Conservation (phyloP, 1,284 basidiomycete species). For the Coriolopsis trogii region DNA sequence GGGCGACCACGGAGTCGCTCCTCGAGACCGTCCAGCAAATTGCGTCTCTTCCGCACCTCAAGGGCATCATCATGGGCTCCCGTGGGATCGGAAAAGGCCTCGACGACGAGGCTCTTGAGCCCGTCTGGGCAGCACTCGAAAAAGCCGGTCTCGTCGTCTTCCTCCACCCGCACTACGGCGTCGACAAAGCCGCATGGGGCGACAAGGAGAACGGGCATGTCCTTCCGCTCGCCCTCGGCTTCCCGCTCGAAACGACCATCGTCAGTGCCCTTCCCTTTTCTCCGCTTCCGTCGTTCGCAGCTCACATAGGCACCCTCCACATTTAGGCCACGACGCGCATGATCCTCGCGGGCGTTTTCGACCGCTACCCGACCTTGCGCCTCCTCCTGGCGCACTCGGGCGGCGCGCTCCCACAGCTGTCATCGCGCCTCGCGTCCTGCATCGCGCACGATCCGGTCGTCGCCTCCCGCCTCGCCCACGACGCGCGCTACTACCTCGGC, state of each 20-base stretch:
- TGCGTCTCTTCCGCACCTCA: slow-evolving; percentile 64
- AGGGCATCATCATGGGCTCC: slow-evolving; percentile 83
- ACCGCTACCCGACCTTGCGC: slow-evolving; percentile 73
- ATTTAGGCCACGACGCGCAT: slow-evolving; percentile 82
- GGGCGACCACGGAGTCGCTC: slow-evolving; percentile 54
- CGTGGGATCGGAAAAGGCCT: slow-evolving; percentile 77
- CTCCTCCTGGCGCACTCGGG: slow-evolving; percentile 86
- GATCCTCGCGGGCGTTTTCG: slow-evolving; percentile 80
- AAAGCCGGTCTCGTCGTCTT: slow-evolving; percentile 72
- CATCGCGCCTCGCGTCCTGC: slow-evolving; percentile 81
- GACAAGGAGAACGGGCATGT: slow-evolving; percentile 82
- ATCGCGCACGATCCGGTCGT: slow-evolving; percentile 83
- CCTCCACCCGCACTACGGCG: slow-evolving; percentile 83
- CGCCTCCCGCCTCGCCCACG: slow-evolving; percentile 71
- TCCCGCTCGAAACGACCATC: slow-evolving; percentile 87
- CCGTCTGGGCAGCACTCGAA: slow-evolving; percentile 77
- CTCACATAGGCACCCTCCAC: too few relatives aligned
- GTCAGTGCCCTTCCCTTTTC: slow-evolving; percentile 45
- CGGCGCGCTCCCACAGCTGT: slow-evolving; percentile 79
- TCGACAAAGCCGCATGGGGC: slow-evolving; percentile 70
- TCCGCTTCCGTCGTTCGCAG: too few relatives aligned
- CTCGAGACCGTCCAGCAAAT: slow-evolving; percentile 70
- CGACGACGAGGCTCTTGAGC: slow-evolving; percentile 77
- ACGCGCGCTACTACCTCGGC: slow-evolving; percentile 83
- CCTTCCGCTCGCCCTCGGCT: slow-evolving; percentile 82